These are phyloP conservation scores for Psidium friedrichsthalianum DNA, from an alignment of 345 rosid genomes.

Conservation along the genomic window DNA sequence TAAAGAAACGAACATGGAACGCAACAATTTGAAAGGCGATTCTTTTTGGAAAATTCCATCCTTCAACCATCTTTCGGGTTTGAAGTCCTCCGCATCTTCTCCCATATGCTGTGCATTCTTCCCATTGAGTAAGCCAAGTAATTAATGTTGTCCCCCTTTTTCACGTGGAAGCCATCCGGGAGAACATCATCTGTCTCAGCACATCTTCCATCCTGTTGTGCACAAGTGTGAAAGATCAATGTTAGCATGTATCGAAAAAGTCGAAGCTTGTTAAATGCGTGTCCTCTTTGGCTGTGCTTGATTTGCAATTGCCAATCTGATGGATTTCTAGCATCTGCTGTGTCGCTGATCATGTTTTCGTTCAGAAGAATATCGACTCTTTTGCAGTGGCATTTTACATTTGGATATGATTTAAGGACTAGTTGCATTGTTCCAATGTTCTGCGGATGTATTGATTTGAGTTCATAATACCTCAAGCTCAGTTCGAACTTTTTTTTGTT, in stretches of 20 bases:
- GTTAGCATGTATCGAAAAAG: not conserved
- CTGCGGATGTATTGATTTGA: not conserved
- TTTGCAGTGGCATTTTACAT: not conserved
- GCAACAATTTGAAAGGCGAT: constrained; percentile 57
- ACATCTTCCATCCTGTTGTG: constrained; percentile 44
- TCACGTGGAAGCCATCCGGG: constrained; percentile 54
- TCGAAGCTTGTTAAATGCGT: not conserved
- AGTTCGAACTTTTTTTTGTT: not conserved
- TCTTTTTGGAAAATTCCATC: constrained; percentile 56
- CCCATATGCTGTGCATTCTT: constrained; percentile 70
- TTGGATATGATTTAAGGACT: not conserved
- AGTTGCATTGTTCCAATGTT: not conserved
- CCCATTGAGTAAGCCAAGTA: constrained; percentile 73
- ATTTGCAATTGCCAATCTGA: not conserved
- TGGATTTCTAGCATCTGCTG: not conserved
- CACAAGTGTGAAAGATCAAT: not conserved
- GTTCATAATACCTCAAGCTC: not conserved
- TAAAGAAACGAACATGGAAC: constrained; percentile 30
- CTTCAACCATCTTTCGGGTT: constrained; percentile 74
- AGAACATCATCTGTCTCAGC: constrained; percentile 54
- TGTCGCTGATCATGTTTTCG: not conserved
- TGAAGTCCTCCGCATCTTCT: constrained; percentile 50
- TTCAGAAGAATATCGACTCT: not conserved
- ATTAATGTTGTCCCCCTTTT: constrained; percentile 44
- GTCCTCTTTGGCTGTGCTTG: not conserved